Conservation (phyloP, 2,329 filamentous ascomycete species). For the Sclerotinia glacialis region DNA sequence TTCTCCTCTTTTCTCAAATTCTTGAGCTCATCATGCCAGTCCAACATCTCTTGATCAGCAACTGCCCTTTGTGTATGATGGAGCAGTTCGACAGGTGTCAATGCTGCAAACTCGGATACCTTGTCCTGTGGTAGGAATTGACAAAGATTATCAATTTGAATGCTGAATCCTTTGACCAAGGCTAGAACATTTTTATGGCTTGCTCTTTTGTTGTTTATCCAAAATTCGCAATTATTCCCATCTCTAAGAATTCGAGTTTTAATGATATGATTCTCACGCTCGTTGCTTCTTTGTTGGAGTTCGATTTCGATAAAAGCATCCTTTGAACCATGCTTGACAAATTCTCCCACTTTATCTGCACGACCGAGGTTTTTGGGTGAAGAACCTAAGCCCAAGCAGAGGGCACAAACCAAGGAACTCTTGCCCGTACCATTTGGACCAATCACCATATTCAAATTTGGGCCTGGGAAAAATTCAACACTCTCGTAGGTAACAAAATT, state of each 20-base stretch:
- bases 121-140: conserved; percentile 96
- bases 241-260: conserved; percentile 75
- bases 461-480: conserved; percentile 86
- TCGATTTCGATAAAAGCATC: conserved; percentile 88
- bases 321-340: conserved; percentile 83
- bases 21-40: conserved; percentile 75
- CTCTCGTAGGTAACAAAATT: conserved; percentile 96
- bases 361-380: conserved; percentile 78
- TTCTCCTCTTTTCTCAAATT: conserved; percentile 68
- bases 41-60: conserved; percentile 74
- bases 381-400: conserved; percentile 89
- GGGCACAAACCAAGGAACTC: conserved; percentile 94
- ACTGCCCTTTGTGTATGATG: conserved; percentile 85
- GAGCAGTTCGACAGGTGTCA: conserved; percentile 77
- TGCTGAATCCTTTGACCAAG: conserved; percentile 70
- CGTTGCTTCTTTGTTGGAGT: conserved; percentile 62
- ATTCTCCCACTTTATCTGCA: conserved; percentile 80
- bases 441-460: conserved; percentile 96
- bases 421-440: conserved; percentile 99
- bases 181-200: conserved; percentile 63
- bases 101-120: conserved; percentile 86
- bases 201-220: conserved; percentile 64
- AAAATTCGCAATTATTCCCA: conserved; percentile 78
- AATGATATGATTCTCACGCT: conserved; percentile 67
- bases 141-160: conserved; percentile 96